phyloP scores from a whole-genome alignment of 805 yeast species.

The Candida patagonica region DNA sequence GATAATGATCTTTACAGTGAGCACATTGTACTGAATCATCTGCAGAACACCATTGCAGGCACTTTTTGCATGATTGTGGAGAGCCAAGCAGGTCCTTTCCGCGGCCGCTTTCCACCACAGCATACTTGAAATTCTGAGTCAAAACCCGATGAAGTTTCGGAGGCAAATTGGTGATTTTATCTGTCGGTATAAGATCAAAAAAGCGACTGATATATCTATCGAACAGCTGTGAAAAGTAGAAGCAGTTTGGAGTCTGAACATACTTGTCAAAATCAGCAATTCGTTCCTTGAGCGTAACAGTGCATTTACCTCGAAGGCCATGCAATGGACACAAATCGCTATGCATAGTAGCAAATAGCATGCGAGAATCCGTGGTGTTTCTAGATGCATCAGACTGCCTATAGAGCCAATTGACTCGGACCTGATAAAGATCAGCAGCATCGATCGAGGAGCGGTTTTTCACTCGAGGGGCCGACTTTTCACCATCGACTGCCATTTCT shows the following conservation, averaged over 20 bases:
- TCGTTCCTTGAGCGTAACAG: constrained; percentile 60
- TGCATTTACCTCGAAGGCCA: constrained; percentile 66
- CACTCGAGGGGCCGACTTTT: constrained; percentile 1
- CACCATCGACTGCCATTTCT: constrained; percentile 11
- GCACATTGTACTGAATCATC: constrained; percentile 71
- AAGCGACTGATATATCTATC: constrained; percentile 78
- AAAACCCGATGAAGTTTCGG: constrained; percentile 50
- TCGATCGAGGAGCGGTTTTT: constrained; percentile 20
- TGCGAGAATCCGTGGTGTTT: constrained; percentile 57
- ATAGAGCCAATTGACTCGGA: constrained; percentile 85
- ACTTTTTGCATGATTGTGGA: constrained; percentile 62
- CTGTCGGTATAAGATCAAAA: constrained; percentile 68
- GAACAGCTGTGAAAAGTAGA: constrained; percentile 78
- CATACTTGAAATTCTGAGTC: constrained; percentile 57
- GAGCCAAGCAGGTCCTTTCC: constrained; percentile 53
- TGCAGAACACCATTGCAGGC: constrained; percentile 78
- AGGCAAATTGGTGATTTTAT: constrained; percentile 47
- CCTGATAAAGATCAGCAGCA: constrained; percentile 44
- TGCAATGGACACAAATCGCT: constrained; percentile 70
- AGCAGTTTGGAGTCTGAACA: constrained; percentile 52
- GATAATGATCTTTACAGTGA: constrained; percentile 62
- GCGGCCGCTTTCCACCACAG: constrained; percentile 64
- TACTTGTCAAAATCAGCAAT: constrained; percentile 50
- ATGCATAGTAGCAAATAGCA: constrained; percentile 77
- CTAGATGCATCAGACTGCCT: constrained; percentile 78